Percentiles rank a stretch among this genome's conserved stretches.
These are phyloP conservation scores for Echinosphaeria canescens DNA, from an alignment of 2,329 filamentous ascomycete species.

Conservation along the genomic window DNA sequence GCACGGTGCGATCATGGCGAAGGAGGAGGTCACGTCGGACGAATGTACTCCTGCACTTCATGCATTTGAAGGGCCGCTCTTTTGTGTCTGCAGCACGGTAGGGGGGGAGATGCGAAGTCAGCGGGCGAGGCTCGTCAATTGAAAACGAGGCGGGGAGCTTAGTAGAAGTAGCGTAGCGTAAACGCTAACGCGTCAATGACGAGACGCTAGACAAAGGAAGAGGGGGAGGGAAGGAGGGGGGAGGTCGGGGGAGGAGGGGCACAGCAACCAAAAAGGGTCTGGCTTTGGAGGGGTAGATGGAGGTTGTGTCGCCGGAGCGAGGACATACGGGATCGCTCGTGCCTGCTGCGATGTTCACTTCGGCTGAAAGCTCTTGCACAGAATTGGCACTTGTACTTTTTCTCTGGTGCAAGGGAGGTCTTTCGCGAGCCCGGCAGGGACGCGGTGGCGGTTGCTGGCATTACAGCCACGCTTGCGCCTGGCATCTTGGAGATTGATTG, in stretches of 20 bases:
- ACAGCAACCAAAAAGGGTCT: no score
- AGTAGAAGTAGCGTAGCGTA: no score
- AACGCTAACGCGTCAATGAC: no score
- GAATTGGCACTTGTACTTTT: slow-evolving; percentile 99
- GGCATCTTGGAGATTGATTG: slow-evolving; percentile 34
- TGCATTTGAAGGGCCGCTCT: slow-evolving; percentile 95
- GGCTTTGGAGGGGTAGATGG: no score
- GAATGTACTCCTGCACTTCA: slow-evolving; percentile 96
- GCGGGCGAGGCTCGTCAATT: no score
- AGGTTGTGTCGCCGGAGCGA: slow-evolving; percentile 1
- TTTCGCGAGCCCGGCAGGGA: slow-evolving; percentile 58
- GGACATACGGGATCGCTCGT: slow-evolving; percentile 92
- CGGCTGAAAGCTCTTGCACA: slow-evolving; percentile 94
- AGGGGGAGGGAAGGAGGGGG: slow-evolving; percentile 2
- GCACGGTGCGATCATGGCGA: slow-evolving; percentile 92
- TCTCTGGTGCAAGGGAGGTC: slow-evolving; percentile 59
- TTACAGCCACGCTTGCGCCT: slow-evolving; percentile 43
- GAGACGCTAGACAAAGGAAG: no score
- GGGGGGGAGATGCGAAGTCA: no score
- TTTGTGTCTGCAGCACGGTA: slow-evolving; percentile 55
- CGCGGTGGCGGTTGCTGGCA: slow-evolving; percentile 38
- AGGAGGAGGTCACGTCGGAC: slow-evolving; percentile 91
- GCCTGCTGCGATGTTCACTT: slow-evolving; percentile 89
- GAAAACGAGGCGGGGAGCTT: no score
- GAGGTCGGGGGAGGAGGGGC: slow-evolving; percentile 4